Base-by-base conservation (phyloP, 108 stramenopile species). In the Poteriospumella lacustris region DNA sequence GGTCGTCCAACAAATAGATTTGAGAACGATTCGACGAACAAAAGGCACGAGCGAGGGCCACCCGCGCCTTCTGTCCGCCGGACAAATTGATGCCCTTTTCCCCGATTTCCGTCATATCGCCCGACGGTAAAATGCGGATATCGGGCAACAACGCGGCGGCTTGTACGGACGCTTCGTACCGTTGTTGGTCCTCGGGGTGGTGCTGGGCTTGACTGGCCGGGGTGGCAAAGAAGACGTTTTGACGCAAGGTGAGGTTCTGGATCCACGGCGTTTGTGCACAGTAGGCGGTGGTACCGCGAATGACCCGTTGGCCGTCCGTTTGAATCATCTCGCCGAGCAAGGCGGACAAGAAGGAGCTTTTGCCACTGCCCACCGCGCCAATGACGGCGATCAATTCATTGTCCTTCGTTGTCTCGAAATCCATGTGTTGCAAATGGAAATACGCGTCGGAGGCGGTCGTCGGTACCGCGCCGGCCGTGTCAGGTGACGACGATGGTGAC, bases 221-320 rank as follows among this genome's bases (percentile, higher is more conserved):
- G 19, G 19, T 52, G 15, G 9, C 47, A 64, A 64, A 64, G 9
- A 64, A 64, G 9, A 64, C 60, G 31, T 64, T 73, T 3, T 73
- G n/a, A 5, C 42, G 3, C 15, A 73, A 26, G 36, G 70, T 42
- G 5, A 73, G 9, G 31, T 73, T 73, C 36, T 73, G 70, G 19
- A 73, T 73, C 70, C 70, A 73, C 5, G 70, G 41, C 3, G 70
- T 73, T 56, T 73, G 70, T 3, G 70, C 70, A 73, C 44, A 44
- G 31, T 73, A 73, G 9, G 41, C 41, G 31, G 36, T 73, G 44
- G 15, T 73, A 5, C 70, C 70, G 31, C 5, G 9, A 26, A 38
- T 31, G 9, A 42, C 47, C 31, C 40, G 5, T 19, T 44, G 5
- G 5, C 70, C 70, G 5, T 5, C 9, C 28, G 36, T 5, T 12